Percentiles rank a stretch among this genome's conserved stretches.
Conservation (phyloP, 2,329 filamentous ascomycete genomes). For the Claviceps humidiphila region DNA sequence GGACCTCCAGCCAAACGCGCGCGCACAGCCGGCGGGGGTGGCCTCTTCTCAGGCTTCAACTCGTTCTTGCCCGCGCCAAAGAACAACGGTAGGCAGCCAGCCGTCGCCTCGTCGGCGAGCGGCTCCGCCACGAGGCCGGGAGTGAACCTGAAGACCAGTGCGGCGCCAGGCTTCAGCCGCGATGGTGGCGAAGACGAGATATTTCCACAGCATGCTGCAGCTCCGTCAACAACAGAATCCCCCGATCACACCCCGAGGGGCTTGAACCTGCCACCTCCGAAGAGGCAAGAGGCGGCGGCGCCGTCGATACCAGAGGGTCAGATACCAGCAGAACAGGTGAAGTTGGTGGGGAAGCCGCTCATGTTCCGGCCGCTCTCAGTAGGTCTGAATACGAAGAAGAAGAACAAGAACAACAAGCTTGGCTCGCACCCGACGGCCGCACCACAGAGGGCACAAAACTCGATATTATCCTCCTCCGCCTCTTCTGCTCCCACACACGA, state of each 20-base stretch:
- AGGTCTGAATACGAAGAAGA: slow-evolving; percentile 58
- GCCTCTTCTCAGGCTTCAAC: slow-evolving; percentile 70
- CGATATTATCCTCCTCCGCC: background rate
- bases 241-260: slow-evolving; percentile 8
- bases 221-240: slow-evolving; percentile 2
- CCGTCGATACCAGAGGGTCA: slow-evolving; percentile 42
- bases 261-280: slow-evolving; percentile 27
- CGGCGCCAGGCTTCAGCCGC: slow-evolving; percentile 68
- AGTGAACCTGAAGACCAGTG: slow-evolving; percentile 68
- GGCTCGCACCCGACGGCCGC: slow-evolving; percentile 5
- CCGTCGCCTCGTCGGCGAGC: slow-evolving; percentile 12
- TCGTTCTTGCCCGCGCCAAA: slow-evolving; percentile 80
- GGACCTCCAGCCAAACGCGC: slow-evolving; percentile 56
- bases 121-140: slow-evolving; percentile 18
- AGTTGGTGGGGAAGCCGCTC: slow-evolving; percentile 63
- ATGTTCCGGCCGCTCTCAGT: slow-evolving; percentile 88
- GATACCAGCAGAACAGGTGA: slow-evolving; percentile 49
- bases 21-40: slow-evolving; percentile 36
- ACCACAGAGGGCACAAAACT: slow-evolving; percentile 7
- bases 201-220: background rate
- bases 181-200: slow-evolving; percentile 21
- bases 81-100: slow-evolving; percentile 25
- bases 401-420: slow-evolving; percentile 31
- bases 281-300: slow-evolving; percentile 25
- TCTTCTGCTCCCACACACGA: background rate